Evolutionary conservation across 2,329 filamentous ascomycete species (phyloP).

Genomic region (Calonectria pauciramosa): DNA sequence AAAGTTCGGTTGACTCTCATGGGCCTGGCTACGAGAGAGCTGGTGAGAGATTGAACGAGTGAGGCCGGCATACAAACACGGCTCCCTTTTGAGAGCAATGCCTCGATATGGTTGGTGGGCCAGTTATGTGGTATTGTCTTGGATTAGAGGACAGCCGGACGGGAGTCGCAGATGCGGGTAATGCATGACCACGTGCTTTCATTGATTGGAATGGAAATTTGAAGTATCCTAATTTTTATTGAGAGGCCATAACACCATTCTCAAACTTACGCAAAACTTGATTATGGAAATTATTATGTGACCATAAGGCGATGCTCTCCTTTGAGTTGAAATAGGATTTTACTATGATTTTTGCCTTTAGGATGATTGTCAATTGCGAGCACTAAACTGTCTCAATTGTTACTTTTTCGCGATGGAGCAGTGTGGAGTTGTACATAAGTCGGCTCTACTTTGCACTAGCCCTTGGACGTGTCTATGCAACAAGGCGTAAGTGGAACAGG

Average conservation of each 20-base stretch:
- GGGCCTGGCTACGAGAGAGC: not conserved
- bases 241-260: not conserved
- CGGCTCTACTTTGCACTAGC: not conserved
- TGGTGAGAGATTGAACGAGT: not conserved
- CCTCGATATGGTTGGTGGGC: not conserved
- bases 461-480: not conserved
- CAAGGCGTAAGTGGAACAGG: not conserved
- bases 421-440: not conserved
- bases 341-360: not conserved
- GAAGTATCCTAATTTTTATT: not conserved
- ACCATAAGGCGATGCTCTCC: not conserved
- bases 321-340: not conserved
- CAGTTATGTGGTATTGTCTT: not conserved
- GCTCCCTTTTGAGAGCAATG: not conserved
- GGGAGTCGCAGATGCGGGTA: not conserved
- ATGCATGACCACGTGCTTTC: not conserved
- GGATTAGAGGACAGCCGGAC: not conserved
- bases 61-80: not conserved
- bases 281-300: not conserved
- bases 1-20: not conserved
- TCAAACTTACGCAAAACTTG: not conserved
- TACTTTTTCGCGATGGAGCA: not conserved
- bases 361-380: not conserved
- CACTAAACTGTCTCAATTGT: not conserved
- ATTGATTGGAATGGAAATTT: not conserved